These are phyloP conservation scores for Sporothrix humicola DNA, from an alignment of 2,329 filamentous ascomycete genomes.

Conservation along the genomic window DNA sequence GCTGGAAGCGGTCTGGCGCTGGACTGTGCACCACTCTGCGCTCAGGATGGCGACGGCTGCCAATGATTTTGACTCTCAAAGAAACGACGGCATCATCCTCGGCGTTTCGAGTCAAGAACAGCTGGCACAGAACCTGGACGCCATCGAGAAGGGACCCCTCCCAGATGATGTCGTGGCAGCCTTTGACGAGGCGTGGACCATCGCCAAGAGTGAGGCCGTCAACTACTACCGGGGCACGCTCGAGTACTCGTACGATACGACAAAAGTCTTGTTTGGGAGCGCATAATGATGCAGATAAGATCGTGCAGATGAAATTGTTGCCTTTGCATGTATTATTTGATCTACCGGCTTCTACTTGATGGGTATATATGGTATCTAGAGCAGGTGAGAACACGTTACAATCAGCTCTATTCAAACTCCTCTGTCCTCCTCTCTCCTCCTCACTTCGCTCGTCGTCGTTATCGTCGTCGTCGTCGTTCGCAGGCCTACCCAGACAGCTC, in stretches of 20 bases:
- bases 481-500: slow-evolving; percentile 1
- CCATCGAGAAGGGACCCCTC: background rate
- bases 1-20: background rate
- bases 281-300: background rate
- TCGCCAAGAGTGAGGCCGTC: background rate
- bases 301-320: background rate
- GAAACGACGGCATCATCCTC: background rate
- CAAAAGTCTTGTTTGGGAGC: background rate
- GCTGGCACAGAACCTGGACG: background rate
- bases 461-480: too few species aligned
- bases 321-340: background rate
- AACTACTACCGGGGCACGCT: slow-evolving; percentile 5
- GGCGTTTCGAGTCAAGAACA: background rate
- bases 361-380: slow-evolving; percentile 7
- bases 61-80: background rate
- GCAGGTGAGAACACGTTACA: background rate
- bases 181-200: background rate
- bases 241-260: slow-evolving; percentile 4
- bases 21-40: background rate
- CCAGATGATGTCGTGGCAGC: background rate
- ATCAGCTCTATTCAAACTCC: too few species aligned
- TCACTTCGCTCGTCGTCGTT: too few species aligned
- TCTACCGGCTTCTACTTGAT: background rate
- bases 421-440: background rate
- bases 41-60: background rate